phyloP scores from a whole-genome alignment of 352 stramenopile species.

The Globisporangium polare region DNA sequence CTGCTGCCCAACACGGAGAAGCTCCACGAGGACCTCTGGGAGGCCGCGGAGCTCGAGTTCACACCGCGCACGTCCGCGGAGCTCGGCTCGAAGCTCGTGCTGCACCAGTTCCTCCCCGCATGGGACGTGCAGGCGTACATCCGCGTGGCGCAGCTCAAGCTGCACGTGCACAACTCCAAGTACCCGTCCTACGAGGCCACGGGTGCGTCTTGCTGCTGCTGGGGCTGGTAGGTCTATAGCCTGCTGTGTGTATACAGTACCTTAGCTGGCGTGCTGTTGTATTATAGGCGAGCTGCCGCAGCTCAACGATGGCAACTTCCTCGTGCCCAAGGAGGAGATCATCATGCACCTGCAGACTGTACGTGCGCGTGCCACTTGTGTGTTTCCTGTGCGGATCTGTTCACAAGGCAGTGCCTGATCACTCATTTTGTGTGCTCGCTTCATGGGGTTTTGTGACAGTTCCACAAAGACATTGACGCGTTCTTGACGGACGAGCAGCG shows the following conservation, averaged over 20 bases:
- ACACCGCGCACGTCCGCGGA: slow-evolving; percentile 68
- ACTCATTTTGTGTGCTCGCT: neutral
- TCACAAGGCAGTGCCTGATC: neutral
- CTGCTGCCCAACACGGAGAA: slow-evolving; percentile 63
- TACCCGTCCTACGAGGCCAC: slow-evolving; percentile 82
- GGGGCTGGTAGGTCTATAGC: neutral
- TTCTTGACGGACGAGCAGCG: slow-evolving; percentile 64
- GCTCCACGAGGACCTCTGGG: slow-evolving; percentile 64
- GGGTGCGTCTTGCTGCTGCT: slow-evolving; percentile 20
- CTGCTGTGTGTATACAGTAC: neutral
- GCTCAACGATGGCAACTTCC: slow-evolving; percentile 83
- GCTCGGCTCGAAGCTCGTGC: slow-evolving; percentile 57
- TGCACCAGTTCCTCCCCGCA: slow-evolving; percentile 83
- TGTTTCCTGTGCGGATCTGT: neutral
- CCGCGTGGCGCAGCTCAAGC: slow-evolving; percentile 61
- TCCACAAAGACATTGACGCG: slow-evolving; percentile 79
- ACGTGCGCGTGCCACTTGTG: slow-evolving; percentile 6
- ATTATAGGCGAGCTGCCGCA: slow-evolving; percentile 67
- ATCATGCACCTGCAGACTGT: slow-evolving; percentile 86
- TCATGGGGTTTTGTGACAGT: slow-evolving; percentile 25
- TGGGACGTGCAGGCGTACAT: slow-evolving; percentile 86
- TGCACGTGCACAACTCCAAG: slow-evolving; percentile 85
- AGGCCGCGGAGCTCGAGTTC: slow-evolving; percentile 42
- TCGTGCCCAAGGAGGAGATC: slow-evolving; percentile 80
- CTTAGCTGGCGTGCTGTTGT: neutral